Percentiles rank a stretch among this genome's conserved stretches.
Conservation (phyloP, 768 basidiomycete species). For the Sporobolomyces roseus region DNA sequence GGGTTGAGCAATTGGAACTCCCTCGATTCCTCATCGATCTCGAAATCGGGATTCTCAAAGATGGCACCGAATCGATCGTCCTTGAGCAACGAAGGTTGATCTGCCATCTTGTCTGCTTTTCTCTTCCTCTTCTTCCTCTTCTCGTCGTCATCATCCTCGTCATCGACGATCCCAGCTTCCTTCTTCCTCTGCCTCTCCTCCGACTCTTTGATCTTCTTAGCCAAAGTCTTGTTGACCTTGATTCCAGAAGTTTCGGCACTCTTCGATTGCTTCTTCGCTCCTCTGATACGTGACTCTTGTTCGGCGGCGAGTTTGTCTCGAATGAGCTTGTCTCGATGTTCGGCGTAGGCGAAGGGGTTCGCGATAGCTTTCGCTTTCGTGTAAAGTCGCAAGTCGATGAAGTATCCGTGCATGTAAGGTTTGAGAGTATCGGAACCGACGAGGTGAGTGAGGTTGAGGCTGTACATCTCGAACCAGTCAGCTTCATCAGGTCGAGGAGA, state of each 20-base stretch:
- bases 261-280: constrained; percentile 56
- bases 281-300: constrained; percentile 84
- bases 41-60: constrained; percentile 85
- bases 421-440: constrained; percentile 91
- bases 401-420: constrained; percentile 99
- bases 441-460: constrained; percentile 90
- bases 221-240: constrained; percentile 80
- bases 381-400: constrained; percentile 90
- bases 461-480: constrained; percentile 46
- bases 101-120: constrained; percentile 47
- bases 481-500: neutral
- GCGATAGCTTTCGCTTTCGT: constrained; percentile 91
- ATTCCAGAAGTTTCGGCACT: constrained; percentile 48
- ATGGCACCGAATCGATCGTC: constrained; percentile 87
- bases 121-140: constrained; percentile 59
- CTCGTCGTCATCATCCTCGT: constrained; percentile 49
- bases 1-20: constrained; percentile 94
- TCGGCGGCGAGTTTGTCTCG: constrained; percentile 87
- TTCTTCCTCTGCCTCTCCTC: constrained; percentile 42
- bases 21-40: constrained; percentile 79
- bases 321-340: constrained; percentile 83
- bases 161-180: constrained; percentile 31
- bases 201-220: constrained; percentile 66
- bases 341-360: constrained; percentile 92
- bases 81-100: constrained; percentile 57